A percentile compares a stretch with the other conserved stretches of the same genome.
Evolutionary conservation across 2,329 filamentous ascomycete species (phyloP).

Genomic region (Talaromyces rugulosus): DNA sequence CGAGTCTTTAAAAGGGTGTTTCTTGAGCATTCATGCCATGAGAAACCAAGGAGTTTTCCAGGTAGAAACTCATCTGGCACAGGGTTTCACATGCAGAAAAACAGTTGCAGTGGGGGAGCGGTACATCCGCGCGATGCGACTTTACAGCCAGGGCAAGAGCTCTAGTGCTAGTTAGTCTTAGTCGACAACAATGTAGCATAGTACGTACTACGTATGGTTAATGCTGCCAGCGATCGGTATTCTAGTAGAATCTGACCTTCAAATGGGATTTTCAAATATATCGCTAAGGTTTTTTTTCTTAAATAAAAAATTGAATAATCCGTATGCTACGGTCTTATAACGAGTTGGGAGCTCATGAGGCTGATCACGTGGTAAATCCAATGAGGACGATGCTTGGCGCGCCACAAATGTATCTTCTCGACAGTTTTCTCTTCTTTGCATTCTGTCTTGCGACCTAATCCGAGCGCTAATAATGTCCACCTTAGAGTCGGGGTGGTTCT

Average conservation of each 20-base stretch:
- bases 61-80: not conserved
- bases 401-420: too few relatives aligned
- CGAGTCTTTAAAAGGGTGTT: not conserved
- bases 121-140: conserved; percentile 14
- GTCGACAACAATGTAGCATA: too few relatives aligned
- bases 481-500: too few relatives aligned
- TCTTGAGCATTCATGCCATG: not conserved
- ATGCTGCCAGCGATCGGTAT: not conserved
- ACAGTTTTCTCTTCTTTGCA: too few relatives aligned
- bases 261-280: not conserved
- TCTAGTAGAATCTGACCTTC: not conserved
- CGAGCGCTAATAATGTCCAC: too few relatives aligned
- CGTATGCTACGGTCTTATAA: too few relatives aligned
- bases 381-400: too few relatives aligned
- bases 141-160: not conserved
- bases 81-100: not conserved
- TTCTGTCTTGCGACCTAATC: too few relatives aligned
- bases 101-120: conserved; percentile 11
- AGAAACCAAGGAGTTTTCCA: not conserved
- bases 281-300: not conserved
- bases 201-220: not conserved
- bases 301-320: too few relatives aligned
- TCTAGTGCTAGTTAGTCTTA: not conserved
- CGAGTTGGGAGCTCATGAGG: not conserved
- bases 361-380: not conserved